A percentile compares a stretch with the other conserved stretches of the same genome.
These are phyloP conservation scores for California macrophylla DNA, from an alignment of 441 rosid species.

Conservation along the genomic window DNA sequence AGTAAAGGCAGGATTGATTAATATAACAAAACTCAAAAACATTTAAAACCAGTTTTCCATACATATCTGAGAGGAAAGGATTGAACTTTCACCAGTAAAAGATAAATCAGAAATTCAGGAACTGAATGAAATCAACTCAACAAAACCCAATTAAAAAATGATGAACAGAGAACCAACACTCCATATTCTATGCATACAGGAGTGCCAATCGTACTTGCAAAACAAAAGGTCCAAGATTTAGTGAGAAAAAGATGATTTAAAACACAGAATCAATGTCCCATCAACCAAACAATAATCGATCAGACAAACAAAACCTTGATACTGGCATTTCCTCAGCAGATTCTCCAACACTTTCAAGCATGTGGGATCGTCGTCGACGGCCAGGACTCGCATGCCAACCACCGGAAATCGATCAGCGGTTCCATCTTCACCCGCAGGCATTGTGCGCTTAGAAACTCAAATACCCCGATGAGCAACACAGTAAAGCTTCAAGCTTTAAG, in stretches of 20 bases:
- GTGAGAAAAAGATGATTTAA: not conserved
- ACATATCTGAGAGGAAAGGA: not conserved
- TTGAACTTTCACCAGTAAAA: not conserved
- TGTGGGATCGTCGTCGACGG: constrained; percentile 81
- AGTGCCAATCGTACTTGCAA: not conserved
- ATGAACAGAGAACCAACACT: too few species aligned
- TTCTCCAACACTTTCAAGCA: constrained; percentile 64
- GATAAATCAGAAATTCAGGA: too few species aligned
- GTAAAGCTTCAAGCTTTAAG: constrained; percentile 8
- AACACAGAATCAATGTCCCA: not conserved
- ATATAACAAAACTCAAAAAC: not conserved
- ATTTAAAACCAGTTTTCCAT: not conserved
- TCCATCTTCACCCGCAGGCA: constrained; percentile 25
- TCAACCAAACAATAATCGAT: not conserved
- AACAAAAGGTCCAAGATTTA: not conserved
- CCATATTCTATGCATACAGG: too few species aligned
- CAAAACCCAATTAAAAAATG: not conserved
- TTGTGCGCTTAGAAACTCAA: constrained; percentile 15
- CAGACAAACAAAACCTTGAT: constrained; percentile 44
- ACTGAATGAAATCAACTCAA: not conserved
- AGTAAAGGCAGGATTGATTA: too few species aligned
- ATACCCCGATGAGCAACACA: constrained; percentile 15
- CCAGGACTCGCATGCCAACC: constrained; percentile 71
- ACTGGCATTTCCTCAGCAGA: constrained; percentile 70
- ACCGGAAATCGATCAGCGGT: constrained; percentile 43